Percentiles rank a stretch among this genome's conserved stretches.
Evolutionary conservation across 768 basidiomycete genomes (phyloP).

Genomic region (Suillus bovinus): DNA sequence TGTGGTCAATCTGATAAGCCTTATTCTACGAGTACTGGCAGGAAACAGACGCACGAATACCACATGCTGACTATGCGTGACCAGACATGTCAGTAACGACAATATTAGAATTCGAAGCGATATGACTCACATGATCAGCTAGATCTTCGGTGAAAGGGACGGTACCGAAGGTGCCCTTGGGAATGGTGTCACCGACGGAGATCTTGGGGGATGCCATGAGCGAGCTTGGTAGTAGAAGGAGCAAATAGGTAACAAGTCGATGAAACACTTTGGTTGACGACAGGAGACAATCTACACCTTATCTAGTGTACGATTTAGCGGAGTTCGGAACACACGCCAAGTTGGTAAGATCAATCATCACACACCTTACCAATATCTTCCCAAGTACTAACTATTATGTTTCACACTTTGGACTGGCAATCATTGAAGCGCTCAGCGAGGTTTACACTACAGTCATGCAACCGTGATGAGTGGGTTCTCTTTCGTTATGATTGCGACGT

Average conservation of each 20-base stretch:
- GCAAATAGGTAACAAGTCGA: background rate
- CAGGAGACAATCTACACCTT: background rate
- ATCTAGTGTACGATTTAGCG: background rate
- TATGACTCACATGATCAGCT: conserved; percentile 52
- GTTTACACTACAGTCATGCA: background rate
- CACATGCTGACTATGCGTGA: conserved; percentile 53
- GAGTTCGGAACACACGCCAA: background rate
- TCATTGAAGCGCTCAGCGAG: background rate
- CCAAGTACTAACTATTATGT: no score
- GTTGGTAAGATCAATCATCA: no score
- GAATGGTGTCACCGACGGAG: conserved; percentile 54
- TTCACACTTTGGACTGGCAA: background rate
- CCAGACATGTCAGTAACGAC: conserved; percentile 3
- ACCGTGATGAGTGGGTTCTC: no score
- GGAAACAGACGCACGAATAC: conserved; percentile 50
- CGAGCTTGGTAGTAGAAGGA: background rate
- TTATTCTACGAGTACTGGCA: background rate
- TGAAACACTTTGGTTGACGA: background rate
- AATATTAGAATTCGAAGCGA: background rate
- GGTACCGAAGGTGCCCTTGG: conserved; percentile 46
- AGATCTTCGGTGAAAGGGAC: conserved; percentile 64
- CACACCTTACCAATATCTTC: no score
- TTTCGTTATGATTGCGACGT: background rate
- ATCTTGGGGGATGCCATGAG: conserved; percentile 35
- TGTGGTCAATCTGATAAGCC: background rate